Conservation (phyloP, 1,139 yeast species). For the Kluyveromyces marxianus region DNA sequence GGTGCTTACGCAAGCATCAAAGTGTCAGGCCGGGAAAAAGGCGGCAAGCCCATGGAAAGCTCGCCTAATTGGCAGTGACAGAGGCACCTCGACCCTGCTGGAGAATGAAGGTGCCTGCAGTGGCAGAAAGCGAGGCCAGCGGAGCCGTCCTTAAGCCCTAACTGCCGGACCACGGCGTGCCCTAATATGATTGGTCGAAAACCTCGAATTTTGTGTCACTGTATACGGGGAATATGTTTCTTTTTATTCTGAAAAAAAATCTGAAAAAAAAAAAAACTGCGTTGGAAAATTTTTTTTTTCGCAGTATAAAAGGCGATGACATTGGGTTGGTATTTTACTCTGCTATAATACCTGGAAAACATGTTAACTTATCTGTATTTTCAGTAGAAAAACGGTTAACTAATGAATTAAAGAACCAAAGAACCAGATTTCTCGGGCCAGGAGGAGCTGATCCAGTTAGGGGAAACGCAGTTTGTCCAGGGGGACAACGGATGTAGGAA, state of each 20-base stretch:
- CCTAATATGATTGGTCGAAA: constrained; percentile 1
- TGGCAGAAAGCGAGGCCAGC: neutral
- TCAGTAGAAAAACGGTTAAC: neutral
- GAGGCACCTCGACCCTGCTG: too few relatives aligned
- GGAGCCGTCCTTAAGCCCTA: neutral
- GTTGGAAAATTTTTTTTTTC: neutral
- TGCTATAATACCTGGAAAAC: neutral
- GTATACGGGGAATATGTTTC: neutral
- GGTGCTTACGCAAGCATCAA: neutral
- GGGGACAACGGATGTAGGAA: constrained; percentile 6
- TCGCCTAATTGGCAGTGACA: too few relatives aligned
- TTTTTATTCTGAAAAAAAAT: neutral
- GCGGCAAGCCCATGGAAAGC: too few relatives aligned
- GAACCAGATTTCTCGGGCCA: too few relatives aligned
- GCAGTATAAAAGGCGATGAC: neutral
- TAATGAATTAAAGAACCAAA: neutral
- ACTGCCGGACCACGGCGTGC: neutral
- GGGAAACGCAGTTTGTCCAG: neutral
- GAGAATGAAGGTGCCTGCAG: too few relatives aligned
- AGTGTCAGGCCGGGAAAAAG: too few relatives aligned
- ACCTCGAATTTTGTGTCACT: neutral
- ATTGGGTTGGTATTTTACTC: neutral
- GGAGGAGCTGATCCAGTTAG: too few relatives aligned
- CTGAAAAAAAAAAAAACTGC: neutral
- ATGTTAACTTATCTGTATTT: too few relatives aligned